Evolutionary conservation across 306 rosid species (phyloP).

Genomic region (Casuarina equisetifolia): DNA sequence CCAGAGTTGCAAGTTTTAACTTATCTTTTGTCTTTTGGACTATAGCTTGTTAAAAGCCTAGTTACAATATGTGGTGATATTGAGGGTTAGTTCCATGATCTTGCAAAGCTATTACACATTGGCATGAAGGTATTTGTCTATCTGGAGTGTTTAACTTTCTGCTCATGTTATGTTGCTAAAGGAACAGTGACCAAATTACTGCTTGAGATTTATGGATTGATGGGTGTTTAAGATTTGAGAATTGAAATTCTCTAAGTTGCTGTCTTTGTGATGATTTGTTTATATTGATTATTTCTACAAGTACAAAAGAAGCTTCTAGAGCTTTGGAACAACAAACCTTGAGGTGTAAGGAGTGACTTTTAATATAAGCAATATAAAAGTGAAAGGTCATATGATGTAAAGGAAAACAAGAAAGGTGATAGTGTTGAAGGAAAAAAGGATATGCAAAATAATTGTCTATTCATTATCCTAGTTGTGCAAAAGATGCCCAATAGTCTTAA

Average conservation of each 20-base stretch:
- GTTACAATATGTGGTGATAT: constrained; percentile 98
- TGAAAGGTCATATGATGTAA: background rate
- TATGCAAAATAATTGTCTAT: background rate
- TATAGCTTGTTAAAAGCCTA: constrained; percentile 98
- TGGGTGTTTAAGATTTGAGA: background rate
- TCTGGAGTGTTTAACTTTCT: constrained; percentile 13
- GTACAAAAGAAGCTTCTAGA: background rate
- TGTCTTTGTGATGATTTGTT: background rate
- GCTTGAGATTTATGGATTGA: constrained; percentile 9
- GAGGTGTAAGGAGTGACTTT: background rate
- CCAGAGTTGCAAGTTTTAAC: constrained; percentile 11
- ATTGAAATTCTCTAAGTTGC: background rate
- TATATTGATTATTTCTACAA: background rate
- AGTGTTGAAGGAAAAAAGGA: background rate
- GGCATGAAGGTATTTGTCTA: constrained; percentile 81
- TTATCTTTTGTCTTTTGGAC: constrained; percentile 25
- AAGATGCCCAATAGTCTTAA: too few relatives aligned
- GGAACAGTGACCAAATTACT: constrained; percentile 12
- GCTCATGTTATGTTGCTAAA: constrained; percentile 10
- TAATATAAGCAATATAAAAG: background rate
- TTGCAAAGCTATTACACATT: constrained; percentile 95
- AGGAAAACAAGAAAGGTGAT: background rate
- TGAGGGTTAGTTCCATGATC: constrained; percentile 98
- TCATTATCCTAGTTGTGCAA: too few relatives aligned
- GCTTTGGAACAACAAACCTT: background rate